These are phyloP conservation scores for Ascochyta koolunga DNA, from an alignment of 2,329 filamentous ascomycete genomes.

Conservation along the genomic window DNA sequence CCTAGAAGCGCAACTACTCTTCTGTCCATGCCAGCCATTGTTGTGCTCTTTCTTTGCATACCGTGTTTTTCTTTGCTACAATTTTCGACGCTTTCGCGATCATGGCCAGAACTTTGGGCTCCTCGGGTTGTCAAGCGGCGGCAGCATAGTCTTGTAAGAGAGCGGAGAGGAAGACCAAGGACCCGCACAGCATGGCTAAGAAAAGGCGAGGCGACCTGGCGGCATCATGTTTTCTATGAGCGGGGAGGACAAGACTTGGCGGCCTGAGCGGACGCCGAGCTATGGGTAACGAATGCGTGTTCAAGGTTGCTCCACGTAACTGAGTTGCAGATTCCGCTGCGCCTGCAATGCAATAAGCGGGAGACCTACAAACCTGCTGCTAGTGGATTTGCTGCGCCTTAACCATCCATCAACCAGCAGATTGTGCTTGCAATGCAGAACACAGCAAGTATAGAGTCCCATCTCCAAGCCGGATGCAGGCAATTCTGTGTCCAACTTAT, in stretches of 20 bases:
- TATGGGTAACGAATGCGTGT: no score
- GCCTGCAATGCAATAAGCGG: slow-evolving; percentile 12
- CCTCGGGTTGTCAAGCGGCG: neutral
- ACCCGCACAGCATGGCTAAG: slow-evolving; percentile 17
- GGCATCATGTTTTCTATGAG: slow-evolving; percentile 37
- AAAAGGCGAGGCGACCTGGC: slow-evolving; percentile 20
- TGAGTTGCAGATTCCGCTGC: slow-evolving; percentile 8
- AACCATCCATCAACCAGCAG: neutral
- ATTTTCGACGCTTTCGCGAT: slow-evolving; percentile 4
- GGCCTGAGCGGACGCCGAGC: slow-evolving; percentile 18
- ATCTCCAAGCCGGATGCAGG: slow-evolving; percentile 22
- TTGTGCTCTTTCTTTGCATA: slow-evolving; percentile 9
- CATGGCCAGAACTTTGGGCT: slow-evolving; percentile 12
- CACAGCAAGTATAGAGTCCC: neutral
- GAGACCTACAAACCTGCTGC: neutral
- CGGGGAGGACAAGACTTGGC: slow-evolving; percentile 42
- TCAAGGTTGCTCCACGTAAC: slow-evolving; percentile 10
- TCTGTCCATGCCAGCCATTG: slow-evolving; percentile 19
- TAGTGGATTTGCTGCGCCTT: slow-evolving; percentile 9
- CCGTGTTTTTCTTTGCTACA: slow-evolving; percentile 3
- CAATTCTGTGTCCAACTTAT: slow-evolving; percentile 14
- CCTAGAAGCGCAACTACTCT: slow-evolving; percentile 11
- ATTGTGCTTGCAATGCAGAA: neutral
- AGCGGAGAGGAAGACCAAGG: slow-evolving; percentile 20
- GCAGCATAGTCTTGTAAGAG: slow-evolving; percentile 21